Conservation (phyloP, 345 rosid genomes). For the Schrenkiella parvula region DNA sequence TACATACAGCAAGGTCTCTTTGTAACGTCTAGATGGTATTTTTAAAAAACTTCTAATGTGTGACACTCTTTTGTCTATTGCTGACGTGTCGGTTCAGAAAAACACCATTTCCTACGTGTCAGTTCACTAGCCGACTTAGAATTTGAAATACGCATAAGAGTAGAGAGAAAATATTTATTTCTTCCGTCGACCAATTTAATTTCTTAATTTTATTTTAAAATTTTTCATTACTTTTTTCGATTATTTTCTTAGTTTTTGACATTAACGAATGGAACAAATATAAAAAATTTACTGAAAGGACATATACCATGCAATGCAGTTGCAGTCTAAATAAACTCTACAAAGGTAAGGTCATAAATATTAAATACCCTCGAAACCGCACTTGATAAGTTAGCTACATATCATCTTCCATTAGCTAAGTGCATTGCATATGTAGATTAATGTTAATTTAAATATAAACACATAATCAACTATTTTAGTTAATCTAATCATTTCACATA, state of each 20-base stretch:
- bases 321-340: not conserved
- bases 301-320: not conserved
- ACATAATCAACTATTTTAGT: not conserved
- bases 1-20: slow-evolving; percentile 4
- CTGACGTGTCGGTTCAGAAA: not conserved
- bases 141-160: not conserved
- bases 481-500: not conserved
- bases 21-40: not conserved
- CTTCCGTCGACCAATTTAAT: not conserved
- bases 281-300: not conserved
- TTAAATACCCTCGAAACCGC: not conserved
- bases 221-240: too few species aligned
- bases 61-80: not conserved
- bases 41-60: not conserved
- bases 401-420: not conserved
- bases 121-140: not conserved
- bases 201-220: too few species aligned
- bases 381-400: not conserved
- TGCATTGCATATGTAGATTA: not conserved
- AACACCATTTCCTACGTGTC: not conserved
- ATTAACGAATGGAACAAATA: not conserved
- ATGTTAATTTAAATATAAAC: not conserved
- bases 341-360: not conserved
- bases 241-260: not conserved
- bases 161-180: not conserved